Percentiles rank a stretch among this genome's conserved stretches.
Evolutionary conservation across 805 yeast species (phyloP).

Genomic region (Debaryomyces tyrocola): DNA sequence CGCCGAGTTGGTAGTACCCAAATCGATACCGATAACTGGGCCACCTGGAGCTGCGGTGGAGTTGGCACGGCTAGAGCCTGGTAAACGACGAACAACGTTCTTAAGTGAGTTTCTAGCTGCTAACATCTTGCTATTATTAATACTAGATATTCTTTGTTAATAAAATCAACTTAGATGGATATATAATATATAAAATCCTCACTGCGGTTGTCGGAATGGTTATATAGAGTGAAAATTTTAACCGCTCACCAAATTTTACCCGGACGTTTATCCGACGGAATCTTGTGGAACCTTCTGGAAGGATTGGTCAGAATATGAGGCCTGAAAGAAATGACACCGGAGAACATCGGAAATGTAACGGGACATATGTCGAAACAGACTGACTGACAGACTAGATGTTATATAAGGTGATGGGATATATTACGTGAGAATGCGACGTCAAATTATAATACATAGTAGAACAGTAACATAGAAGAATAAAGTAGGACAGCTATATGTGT

Average conservation of each 20-base stretch:
- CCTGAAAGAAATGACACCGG: too few relatives aligned
- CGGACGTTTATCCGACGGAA: slow-evolving; percentile 2
- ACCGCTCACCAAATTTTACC: slow-evolving; percentile 5
- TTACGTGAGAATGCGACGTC: too few relatives aligned
- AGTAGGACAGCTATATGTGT: slow-evolving; percentile 2
- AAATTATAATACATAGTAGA: neutral
- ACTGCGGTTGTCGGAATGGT: neutral
- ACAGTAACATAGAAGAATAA: neutral
- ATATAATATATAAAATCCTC: too few relatives aligned
- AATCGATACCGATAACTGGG: slow-evolving; percentile 79
- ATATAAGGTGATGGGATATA: too few relatives aligned
- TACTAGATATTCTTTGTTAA: too few relatives aligned
- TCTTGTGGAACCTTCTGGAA: neutral
- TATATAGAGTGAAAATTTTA: slow-evolving; percentile 8
- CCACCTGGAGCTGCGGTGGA: slow-evolving; percentile 39
- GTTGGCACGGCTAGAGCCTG: slow-evolving; percentile 26
- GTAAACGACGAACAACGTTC: slow-evolving; percentile 37
- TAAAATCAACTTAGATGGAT: too few relatives aligned
- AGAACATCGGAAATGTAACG: too few relatives aligned
- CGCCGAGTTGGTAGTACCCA: slow-evolving; percentile 89
- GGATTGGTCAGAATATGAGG: too few relatives aligned
- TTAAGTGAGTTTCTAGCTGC: slow-evolving; percentile 42
- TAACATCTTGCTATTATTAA: slow-evolving; percentile 28
- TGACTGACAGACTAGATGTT: too few relatives aligned
- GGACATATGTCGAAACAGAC: too few relatives aligned